A percentile compares a stretch with the other conserved stretches of the same genome.
Conservation (phyloP, 371 early-diverging fungal genomes). For the Mortierella sp. region DNA sequence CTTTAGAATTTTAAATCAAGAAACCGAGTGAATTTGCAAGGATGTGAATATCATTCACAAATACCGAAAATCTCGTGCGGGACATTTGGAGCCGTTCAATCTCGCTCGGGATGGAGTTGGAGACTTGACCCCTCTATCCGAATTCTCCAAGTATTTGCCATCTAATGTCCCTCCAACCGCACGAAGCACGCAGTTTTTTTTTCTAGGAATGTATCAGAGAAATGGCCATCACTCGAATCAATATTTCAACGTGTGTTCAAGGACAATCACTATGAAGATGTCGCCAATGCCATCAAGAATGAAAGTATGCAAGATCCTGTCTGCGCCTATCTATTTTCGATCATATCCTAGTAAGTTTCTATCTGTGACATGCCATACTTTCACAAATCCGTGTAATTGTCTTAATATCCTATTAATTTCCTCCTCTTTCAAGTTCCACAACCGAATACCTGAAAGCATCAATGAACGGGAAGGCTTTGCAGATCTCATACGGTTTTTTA, state of each 20-base stretch:
- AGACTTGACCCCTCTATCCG: background rate
- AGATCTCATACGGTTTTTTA: conserved; percentile 15
- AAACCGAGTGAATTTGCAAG: background rate
- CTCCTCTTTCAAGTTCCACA: conserved; percentile 7
- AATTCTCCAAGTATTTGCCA: background rate
- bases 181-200: background rate
- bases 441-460: conserved; percentile 8
- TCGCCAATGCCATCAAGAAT: background rate
- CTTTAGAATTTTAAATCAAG: conserved; percentile 2
- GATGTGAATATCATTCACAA: conserved; percentile 1
- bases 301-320: conserved; percentile 1
- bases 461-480: conserved; percentile 25
- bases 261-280: background rate
- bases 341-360: conserved; percentile 1
- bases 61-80: background rate
- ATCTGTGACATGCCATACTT: background rate
- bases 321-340: background rate
- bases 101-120: background rate
- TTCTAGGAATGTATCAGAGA: background rate
- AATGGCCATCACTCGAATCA: background rate
- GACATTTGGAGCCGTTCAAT: background rate
- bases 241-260: conserved; percentile 4
- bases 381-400: no score
- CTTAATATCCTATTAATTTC: no score
- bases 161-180: background rate